Evolutionary conservation across 768 basidiomycete genomes (phyloP).

Genomic region (Termitomyces sp.): DNA sequence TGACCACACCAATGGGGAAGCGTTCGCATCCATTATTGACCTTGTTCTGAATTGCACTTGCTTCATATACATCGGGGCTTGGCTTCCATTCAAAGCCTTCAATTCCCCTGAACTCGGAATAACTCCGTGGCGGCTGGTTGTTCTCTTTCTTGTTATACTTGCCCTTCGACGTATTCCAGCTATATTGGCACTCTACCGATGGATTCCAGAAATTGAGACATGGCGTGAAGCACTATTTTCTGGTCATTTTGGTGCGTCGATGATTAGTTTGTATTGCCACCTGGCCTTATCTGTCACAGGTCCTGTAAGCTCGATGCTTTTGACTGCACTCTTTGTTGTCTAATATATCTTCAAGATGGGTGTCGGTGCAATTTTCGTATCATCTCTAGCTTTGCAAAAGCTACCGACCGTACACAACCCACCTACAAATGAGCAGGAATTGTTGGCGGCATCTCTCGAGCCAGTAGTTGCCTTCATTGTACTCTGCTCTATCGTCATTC

Average conservation of each 20-base stretch:
- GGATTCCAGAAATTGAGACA: constrained; percentile 80
- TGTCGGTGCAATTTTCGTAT: constrained; percentile 87
- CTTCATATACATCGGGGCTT: constrained; percentile 86
- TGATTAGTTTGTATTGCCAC: neutral
- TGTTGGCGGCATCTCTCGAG: constrained; percentile 67
- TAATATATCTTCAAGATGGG: constrained; percentile 58
- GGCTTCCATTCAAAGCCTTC: constrained; percentile 66
- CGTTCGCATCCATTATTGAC: constrained; percentile 89
- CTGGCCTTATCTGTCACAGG: constrained; percentile 25
- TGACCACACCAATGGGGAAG: constrained; percentile 72
- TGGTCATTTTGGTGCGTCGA: constrained; percentile 76
- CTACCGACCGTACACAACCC: constrained; percentile 55
- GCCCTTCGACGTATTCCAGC: constrained; percentile 76
- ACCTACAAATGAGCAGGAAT: constrained; percentile 62
- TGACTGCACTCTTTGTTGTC: neutral
- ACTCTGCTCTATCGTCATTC: constrained; percentile 77
- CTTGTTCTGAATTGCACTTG: constrained; percentile 77
- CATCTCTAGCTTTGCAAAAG: constrained; percentile 60
- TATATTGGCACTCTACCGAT: constrained; percentile 70
- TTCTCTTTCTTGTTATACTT: constrained; percentile 65
- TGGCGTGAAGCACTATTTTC: constrained; percentile 87
- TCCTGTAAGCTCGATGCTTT: constrained; percentile 34
- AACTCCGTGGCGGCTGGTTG: constrained; percentile 62
- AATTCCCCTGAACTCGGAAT: constrained; percentile 53
- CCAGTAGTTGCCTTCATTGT: constrained; percentile 89